phyloP scores from a whole-genome alignment of 2,329 filamentous ascomycete species.

The Phyllosticta capitalensis region DNA sequence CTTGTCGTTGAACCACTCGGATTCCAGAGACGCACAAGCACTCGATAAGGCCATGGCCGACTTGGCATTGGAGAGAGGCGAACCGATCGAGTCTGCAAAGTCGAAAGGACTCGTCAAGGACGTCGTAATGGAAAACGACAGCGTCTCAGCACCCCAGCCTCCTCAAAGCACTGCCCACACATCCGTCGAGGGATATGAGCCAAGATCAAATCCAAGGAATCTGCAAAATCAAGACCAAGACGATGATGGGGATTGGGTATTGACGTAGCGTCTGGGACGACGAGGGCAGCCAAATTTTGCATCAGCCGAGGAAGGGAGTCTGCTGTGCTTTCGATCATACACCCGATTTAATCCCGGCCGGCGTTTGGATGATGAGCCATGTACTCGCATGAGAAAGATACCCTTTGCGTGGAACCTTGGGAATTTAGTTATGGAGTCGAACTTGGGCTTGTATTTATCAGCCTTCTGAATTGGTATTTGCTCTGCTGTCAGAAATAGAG shows the following conservation, averaged over 20 bases:
- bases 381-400: background rate
- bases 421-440: background rate
- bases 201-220: constrained; percentile 12
- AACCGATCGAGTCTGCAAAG: constrained; percentile 21
- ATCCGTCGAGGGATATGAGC: constrained; percentile 31
- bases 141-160: constrained; percentile 13
- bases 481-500: too few species aligned
- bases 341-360: background rate
- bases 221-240: background rate
- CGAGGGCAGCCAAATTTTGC: background rate
- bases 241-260: constrained; percentile 9
- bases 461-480: too few species aligned
- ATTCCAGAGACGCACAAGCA: background rate
- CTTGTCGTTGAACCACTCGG: background rate
- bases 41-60: constrained; percentile 26
- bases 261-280: background rate
- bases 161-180: constrained; percentile 17
- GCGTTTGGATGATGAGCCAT: background rate
- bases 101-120: constrained; percentile 24
- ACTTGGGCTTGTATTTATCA: background rate
- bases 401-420: background rate
- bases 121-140: constrained; percentile 23
- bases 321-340: background rate
- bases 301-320: background rate
- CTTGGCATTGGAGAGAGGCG: constrained; percentile 36